phyloP scores from a whole-genome alignment of 495 filamentous ascomycete genomes.

The Lineolata rhizophorae region DNA sequence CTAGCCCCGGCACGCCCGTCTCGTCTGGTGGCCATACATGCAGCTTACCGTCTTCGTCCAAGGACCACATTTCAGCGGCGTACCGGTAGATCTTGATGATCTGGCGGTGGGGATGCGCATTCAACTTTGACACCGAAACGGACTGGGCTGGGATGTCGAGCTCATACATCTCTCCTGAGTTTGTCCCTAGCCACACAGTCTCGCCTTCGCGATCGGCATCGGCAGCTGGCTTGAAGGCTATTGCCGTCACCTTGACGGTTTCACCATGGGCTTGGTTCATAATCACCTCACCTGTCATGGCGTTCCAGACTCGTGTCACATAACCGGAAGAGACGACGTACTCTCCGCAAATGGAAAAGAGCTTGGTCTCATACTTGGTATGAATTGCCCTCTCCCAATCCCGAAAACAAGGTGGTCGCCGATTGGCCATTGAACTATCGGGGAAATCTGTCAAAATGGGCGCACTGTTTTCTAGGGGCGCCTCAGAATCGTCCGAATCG shows the following conservation, averaged over 20 bases:
- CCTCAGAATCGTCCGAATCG: constrained; percentile 12
- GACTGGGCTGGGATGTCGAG: constrained; percentile 52
- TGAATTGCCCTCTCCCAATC: constrained; percentile 48
- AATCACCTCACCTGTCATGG: constrained; percentile 56
- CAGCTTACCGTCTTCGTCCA: constrained; percentile 77
- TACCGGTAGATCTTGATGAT: constrained; percentile 73
- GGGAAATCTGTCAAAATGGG: constrained; percentile 38
- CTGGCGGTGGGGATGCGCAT: constrained; percentile 59
- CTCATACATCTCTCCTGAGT: constrained; percentile 68
- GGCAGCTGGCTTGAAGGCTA: constrained; percentile 64
- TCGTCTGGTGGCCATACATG: constrained; percentile 73
- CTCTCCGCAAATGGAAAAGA: constrained; percentile 72
- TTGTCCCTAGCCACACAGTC: constrained; percentile 81
- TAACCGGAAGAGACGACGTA: constrained; percentile 71
- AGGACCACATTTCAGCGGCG: constrained; percentile 77
- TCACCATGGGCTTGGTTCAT: constrained; percentile 68
- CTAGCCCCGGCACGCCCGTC: constrained; percentile 48
- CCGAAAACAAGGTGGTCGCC: constrained; percentile 55
- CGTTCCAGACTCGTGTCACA: constrained; percentile 68
- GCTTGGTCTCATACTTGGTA: constrained; percentile 64
- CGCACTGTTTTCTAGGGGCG: constrained; percentile 6
- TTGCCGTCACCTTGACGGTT: constrained; percentile 48
- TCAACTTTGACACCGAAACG: constrained; percentile 38
- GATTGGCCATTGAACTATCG: constrained; percentile 64
- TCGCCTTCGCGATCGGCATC: constrained; percentile 59